Base-by-base conservation (phyloP, 495 filamentous ascomycete species). In the Jackrogersella minutella region DNA sequence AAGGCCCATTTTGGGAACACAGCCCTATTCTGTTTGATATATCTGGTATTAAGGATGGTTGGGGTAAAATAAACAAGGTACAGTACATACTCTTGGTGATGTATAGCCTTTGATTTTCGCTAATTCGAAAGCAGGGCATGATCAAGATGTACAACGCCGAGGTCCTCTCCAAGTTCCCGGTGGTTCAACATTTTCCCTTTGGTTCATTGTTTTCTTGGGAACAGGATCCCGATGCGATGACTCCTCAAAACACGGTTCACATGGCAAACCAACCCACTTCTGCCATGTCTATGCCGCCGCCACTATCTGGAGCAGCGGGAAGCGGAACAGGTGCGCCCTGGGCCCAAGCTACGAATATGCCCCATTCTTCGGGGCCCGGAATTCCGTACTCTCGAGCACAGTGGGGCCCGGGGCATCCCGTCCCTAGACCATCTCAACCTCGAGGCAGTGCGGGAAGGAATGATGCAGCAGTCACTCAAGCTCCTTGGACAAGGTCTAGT, bases 21-120 rank as follows among this genome's bases (percentile, higher is more conserved):
- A 96, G 91, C 59, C 96, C 93, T 1, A 93, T 96, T 72, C 82
- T 99, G 14, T 99, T 88, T 72, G 96, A 99, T 77, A 93, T 99
- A 30, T 94, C 90, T 3, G 95, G 95, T 14, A 87, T 99, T 58
- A 86, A 83, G 58, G 85, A 90, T 54, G 96, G 95, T 30, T 99
- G 95, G 95, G 95, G 88, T 22, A 99, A 99, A 79, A 96, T 99
- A 65, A 98, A 98, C 76, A 98, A 97, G 85, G 90, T 90, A 73
- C 16, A 58, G 73, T 39, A n/a, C 33, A 44, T 55, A 14, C 17
- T 37, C 40, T 11, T 13, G 11, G 8, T 31, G 39, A 60, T 28
- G 14, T 19, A 1, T 52, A 30, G 26, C 31, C 3, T 39, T 43
- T 8, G 33, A 2, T 28, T 5, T 30, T 33, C 4, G 22, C 62